Evolutionary conservation across 1,139 yeast genomes (phyloP), one percentile per base, ranked within the genome.

Genomic region (Taphrina betulina): DNA sequence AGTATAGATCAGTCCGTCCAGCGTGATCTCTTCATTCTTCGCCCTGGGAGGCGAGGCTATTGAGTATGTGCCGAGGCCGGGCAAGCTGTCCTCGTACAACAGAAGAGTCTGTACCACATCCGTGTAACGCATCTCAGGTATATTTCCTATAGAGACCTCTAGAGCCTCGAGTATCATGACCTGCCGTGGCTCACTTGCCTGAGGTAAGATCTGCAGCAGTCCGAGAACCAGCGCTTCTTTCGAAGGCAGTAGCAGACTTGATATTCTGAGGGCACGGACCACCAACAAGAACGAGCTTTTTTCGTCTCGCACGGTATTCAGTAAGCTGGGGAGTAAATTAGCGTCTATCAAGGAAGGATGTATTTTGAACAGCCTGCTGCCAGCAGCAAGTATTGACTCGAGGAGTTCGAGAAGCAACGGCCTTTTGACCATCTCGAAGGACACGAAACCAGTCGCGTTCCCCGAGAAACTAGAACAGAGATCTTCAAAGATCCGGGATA

Each of bases 401-500:
- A 50, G 17, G 12, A 40, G 35, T 10, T 50, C 54, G 8, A 50
- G 46, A 8, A 42, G 28, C 22, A 50, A 19, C n/a, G 38, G 24
- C 3, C n/a, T 12, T 19, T 22, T 31, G 28, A 50, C 20, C 10
- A 19, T 26, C 17, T 40, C 29, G 34, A 50, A 34, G 5, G 46
- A 31, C 17, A 34, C 46, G 10, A 50, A 29, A 10, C 44, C 44
- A 20, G 43, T 24, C 14, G 23, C 38, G 23, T 22, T 10, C 5
- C 26, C 33, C 33, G 28, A 23, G 3, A 42, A 33, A 12, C 33
- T 40, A 4, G 46, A 28, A 28, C 54, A 50, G 14, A 50, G 24
- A 20, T 50, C 54, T 33, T 50, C 46, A 31, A 40, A 40, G 38
- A 50, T 40, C 17, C 48, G 48, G 3, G 48, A 43, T 1, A 50